Evolutionary conservation across 2,329 filamentous ascomycete genomes (phyloP), one percentile per base, ranked within the genome.

Genomic region (Alternaria angustiovoidea): DNA sequence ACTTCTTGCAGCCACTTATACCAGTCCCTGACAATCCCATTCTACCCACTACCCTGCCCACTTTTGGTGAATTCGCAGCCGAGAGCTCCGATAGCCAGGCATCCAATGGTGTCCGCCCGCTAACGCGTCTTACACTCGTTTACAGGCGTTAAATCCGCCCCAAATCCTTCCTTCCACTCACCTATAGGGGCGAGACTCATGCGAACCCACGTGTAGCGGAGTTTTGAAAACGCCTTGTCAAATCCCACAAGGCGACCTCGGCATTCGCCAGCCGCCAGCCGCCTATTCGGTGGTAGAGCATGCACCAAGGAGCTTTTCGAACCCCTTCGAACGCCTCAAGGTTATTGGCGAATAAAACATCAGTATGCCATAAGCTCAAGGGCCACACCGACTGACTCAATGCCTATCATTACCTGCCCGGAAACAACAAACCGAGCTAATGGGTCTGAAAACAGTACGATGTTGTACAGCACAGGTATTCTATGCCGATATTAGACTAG

Each of bases 371-470:
- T 41, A 46, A 52, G 47, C 51, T 24, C 43, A 24, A 57, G 28
- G 16, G 32, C 46, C 28, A 39, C 54, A 24, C 36, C 26, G 14
- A 57, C 51, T 63, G 61, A 67, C 61, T 67, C 66, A 51, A 59
- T 7, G 28, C 51, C 55, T 32, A 44, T 66, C 65, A 54, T 58
- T 5, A 24, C 49, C 55, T 32, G 39, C 24, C 20, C 59, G 64
- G 59, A 54, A 61, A 38, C 46, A 65, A 63, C 44, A 60, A 28
- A 16, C 62, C 64, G 64, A 42, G 30, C 53, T 30, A 48, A 39
- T 41, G 46, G 48, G 36, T 36, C 55, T 48, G 26, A 36, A 42
- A 51, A 48, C 28, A 46, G 30, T 36, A 49, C 34, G 24, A 32
- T n/a, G 22, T 57, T 30, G 43, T 44, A 51, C 47, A 28, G 32